Base-by-base conservation (phyloP, 345 rosid genomes). In the Dipteronia dyeriana region DNA sequence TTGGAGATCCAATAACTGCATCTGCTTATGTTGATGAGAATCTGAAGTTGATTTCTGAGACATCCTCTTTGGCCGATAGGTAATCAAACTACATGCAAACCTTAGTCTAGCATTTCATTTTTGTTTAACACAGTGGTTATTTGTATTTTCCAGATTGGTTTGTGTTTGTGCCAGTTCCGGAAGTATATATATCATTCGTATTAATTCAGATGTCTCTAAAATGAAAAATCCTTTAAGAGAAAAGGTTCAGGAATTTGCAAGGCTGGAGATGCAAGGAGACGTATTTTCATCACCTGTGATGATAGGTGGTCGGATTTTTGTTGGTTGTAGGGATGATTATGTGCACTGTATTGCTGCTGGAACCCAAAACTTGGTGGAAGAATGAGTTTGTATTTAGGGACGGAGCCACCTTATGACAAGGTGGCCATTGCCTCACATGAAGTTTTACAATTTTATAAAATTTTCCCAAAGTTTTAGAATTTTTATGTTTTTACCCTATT, bases 241-340 rank as follows among this genome's bases (percentile, higher is more conserved):
- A 47, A 45, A 8, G 80, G 98, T 92, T 79, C 78, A 69, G 76
- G 94, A 92, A 85, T 83, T 89, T 39, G 85, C 90, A 3, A 85
- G 82, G 66, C 22, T 85, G 77, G 84, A 89, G 75, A 87, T 94
- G 17, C 84, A 79, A 17, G 97, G 90, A 64, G 93, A 94, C 54
- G 83, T 94, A 65, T 96, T 94, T 82, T 96, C 99, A 59, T 96
- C 97, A 20, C 97, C 98, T 8, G 93, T 94, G 85, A 91, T 94
- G 98, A 79, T 94, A 7, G 94, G 94, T n/a, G 97, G 99, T 61
- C 62, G 85, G 80, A 87, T 96, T 72, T 96, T 93, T 82, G 90
- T 94, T 41, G 99, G 99, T 53, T 92, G 97, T 76, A 86, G 98
- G 78, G 97, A 95, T 71, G 96, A 94, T 82, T 84, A 89, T 80